phyloP scores from a whole-genome alignment of 805 yeast genomes.

The Myxozyma melibiosi region DNA sequence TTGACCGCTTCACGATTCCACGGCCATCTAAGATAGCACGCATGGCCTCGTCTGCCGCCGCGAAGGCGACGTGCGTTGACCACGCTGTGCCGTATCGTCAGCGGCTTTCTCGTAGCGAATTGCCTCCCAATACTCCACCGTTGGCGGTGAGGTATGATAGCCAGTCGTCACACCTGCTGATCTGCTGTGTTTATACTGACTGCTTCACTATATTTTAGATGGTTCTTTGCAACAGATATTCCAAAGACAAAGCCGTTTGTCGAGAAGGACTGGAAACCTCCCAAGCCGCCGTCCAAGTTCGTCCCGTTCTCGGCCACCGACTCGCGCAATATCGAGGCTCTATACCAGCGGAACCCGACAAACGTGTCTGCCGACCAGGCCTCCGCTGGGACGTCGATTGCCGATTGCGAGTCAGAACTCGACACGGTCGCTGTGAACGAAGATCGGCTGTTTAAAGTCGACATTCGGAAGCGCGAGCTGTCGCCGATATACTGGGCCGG shows the following conservation, averaged over 20 bases:
- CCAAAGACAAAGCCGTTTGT: conserved; percentile 28
- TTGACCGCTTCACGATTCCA: conserved; percentile 5
- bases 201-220: conserved; percentile 6
- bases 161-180: neutral
- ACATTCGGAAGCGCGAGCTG: conserved; percentile 56
- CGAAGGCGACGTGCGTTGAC: conserved; percentile 16
- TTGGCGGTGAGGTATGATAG: conserved; percentile 20
- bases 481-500: conserved; percentile 87
- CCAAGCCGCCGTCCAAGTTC: conserved; percentile 56
- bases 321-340: conserved; percentile 60
- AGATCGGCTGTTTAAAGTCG: conserved; percentile 76
- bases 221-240: conserved; percentile 33
- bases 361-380: neutral
- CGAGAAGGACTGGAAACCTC: conserved; percentile 54
- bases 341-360: conserved; percentile 42
- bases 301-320: conserved; percentile 68
- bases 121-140: conserved; percentile 33
- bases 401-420: conserved; percentile 4
- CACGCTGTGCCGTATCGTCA: conserved; percentile 29
- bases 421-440: conserved; percentile 66
- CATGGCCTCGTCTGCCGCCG: conserved; percentile 13
- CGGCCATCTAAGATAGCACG: conserved; percentile 1
- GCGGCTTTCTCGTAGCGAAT: conserved; percentile 22
- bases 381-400: neutral
- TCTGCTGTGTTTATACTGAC: neutral